Conservation (phyloP, 139 green algal genomes). For the Nannochloris sp. region DNA sequence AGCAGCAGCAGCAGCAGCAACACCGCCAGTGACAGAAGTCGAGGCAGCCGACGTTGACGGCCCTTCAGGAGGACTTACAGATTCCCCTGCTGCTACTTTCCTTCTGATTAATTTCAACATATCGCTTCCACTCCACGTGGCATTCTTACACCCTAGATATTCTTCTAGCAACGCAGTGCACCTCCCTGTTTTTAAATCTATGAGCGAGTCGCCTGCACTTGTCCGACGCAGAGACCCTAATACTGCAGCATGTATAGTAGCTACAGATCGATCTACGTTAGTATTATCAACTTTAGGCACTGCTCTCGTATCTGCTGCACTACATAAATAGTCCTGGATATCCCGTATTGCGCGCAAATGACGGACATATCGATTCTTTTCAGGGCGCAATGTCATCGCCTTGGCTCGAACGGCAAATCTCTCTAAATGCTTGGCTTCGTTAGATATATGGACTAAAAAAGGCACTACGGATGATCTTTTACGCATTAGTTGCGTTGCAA, state of each 20-base stretch:
- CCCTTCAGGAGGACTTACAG: neutral
- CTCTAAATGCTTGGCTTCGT: constrained; percentile 84
- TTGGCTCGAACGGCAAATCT: constrained; percentile 90
- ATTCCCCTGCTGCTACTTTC: constrained; percentile 2
- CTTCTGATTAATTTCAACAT: constrained; percentile 21
- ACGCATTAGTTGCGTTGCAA: constrained; percentile 67
- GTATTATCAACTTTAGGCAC: constrained; percentile 89
- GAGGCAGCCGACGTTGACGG: neutral
- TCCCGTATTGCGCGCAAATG: constrained; percentile 74
- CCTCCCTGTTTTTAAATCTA: constrained; percentile 30
- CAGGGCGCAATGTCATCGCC: constrained; percentile 84
- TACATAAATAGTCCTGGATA: constrained; percentile 77
- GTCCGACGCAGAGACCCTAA: constrained; percentile 52
- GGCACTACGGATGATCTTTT: constrained; percentile 61
- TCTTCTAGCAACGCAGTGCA: constrained; percentile 36
- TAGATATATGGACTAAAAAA: constrained; percentile 89
- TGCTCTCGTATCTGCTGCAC: constrained; percentile 57
- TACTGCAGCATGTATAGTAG: constrained; percentile 79
- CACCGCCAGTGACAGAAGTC: neutral
- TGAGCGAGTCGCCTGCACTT: constrained; percentile 27
- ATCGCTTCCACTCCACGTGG: constrained; percentile 20
- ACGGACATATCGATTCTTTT: constrained; percentile 80
- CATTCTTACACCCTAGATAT: constrained; percentile 35
- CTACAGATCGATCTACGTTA: constrained; percentile 84
- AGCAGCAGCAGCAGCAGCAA: neutral